Evolutionary conservation across 805 yeast genomes (phyloP).

Genomic region (Wickerhamiella qilinensis): DNA sequence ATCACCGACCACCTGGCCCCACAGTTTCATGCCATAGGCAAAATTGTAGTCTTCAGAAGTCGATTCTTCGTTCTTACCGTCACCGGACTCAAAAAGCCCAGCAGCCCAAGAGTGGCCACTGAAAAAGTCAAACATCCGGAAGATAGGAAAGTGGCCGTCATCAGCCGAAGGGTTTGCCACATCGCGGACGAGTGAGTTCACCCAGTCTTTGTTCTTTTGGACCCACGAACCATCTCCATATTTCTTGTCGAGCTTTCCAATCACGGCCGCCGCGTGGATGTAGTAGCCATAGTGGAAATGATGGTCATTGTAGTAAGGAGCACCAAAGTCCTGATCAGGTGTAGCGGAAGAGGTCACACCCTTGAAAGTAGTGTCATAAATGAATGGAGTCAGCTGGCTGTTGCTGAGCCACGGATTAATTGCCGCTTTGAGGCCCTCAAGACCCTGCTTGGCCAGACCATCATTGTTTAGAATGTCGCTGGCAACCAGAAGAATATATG

Average conservation of each 20-base stretch:
- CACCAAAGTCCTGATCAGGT: slow-evolving; percentile 51
- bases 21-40: slow-evolving; percentile 53
- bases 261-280: slow-evolving; percentile 66
- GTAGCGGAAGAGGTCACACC: slow-evolving; percentile 24
- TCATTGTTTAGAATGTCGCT: slow-evolving; percentile 47
- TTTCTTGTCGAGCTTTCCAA: slow-evolving; percentile 42
- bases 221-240: slow-evolving; percentile 41
- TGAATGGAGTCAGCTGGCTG: slow-evolving; percentile 53
- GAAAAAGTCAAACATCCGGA: slow-evolving; percentile 55
- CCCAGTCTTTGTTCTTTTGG: slow-evolving; percentile 34
- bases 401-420: slow-evolving; percentile 54
- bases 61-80: slow-evolving; percentile 61
- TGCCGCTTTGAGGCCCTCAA: slow-evolving; percentile 49
- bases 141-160: slow-evolving; percentile 47
- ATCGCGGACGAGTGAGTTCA: slow-evolving; percentile 47
- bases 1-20: slow-evolving; percentile 51
- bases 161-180: slow-evolving; percentile 43
- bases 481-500: slow-evolving; percentile 63
- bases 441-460: slow-evolving; percentile 31
- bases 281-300: slow-evolving; percentile 83
- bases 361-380: slow-evolving; percentile 55
- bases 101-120: slow-evolving; percentile 70
- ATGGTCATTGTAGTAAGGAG: slow-evolving; percentile 66
- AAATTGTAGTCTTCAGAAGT: slow-evolving; percentile 60
- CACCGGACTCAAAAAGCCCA: slow-evolving; percentile 46